These are phyloP conservation scores for Sporobolomyces pararoseus DNA, from an alignment of 768 basidiomycete species.

Conservation along the genomic window DNA sequence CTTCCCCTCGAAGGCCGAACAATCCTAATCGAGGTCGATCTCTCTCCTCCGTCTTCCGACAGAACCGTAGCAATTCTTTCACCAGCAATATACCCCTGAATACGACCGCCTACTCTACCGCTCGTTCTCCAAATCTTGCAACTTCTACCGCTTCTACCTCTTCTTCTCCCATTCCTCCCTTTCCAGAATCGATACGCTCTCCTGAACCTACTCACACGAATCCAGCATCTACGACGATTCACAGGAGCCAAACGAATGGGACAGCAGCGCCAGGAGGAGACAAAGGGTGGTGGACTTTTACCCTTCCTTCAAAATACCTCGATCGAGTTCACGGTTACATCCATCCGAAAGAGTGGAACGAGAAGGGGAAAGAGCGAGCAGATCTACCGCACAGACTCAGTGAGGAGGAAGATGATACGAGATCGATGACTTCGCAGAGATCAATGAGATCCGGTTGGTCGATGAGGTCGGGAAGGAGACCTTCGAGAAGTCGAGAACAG, in stretches of 20 bases:
- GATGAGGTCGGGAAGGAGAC: constrained; percentile 2
- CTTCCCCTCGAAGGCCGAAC: constrained; percentile 8
- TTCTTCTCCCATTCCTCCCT: constrained; percentile 4
- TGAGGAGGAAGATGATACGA: constrained; percentile 9
- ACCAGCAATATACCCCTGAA: background rate
- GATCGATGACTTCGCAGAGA: constrained; percentile 9
- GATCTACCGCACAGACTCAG: background rate
- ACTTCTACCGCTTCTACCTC: constrained; percentile 16
- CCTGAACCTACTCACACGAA: constrained; percentile 4
- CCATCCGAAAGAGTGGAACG: constrained; percentile 16
- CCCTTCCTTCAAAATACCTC: constrained; percentile 40
- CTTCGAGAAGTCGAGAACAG: constrained; percentile 20
- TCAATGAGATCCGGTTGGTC: background rate
- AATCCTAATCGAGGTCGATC: background rate
- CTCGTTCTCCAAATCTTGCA: background rate
- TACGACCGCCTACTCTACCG: background rate
- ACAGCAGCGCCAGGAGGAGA: constrained; percentile 11
- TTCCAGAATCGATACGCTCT: background rate
- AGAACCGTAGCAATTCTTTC: constrained; percentile 3
- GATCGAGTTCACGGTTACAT: constrained; percentile 36
- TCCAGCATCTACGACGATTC: constrained; percentile 11
- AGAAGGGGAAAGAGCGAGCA: constrained; percentile 32
- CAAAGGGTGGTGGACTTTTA: constrained; percentile 43
- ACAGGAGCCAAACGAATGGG: background rate
- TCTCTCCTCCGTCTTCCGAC: constrained; percentile 16